A percentile compares a stretch with the other conserved stretches of the same genome.
These are phyloP conservation scores for Naematelia encephala DNA, from an alignment of 768 basidiomycete species.

Conservation along the genomic window DNA sequence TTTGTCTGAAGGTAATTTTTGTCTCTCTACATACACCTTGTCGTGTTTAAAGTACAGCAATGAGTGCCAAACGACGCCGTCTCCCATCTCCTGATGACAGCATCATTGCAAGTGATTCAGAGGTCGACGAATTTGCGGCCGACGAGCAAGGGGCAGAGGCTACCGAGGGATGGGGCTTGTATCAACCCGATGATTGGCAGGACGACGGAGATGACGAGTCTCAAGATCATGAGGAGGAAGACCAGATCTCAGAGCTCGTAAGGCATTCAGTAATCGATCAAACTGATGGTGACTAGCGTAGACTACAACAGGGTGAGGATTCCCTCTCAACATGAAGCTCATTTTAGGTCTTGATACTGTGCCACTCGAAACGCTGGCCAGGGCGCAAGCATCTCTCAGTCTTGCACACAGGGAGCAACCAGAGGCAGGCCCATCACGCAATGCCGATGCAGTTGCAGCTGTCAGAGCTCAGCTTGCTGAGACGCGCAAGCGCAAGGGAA, in stretches of 20 bases:
- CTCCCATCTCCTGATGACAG: constrained; percentile 20
- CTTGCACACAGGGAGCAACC: constrained; percentile 11
- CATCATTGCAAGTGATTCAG: constrained; percentile 40
- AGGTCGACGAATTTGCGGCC: constrained; percentile 48
- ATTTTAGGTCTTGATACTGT: constrained; percentile 41
- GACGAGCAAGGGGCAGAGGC: constrained; percentile 25
- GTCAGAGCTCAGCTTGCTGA: constrained; percentile 49
- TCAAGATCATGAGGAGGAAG: constrained; percentile 16
- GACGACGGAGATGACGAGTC: constrained; percentile 27
- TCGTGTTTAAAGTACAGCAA: background rate
- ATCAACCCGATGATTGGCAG: constrained; percentile 39
- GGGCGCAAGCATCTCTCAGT: constrained; percentile 60
- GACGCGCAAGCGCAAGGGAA: constrained; percentile 22
- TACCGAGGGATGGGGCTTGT: constrained; percentile 34
- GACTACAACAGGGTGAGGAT: constrained; percentile 34
- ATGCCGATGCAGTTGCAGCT: constrained; percentile 18
- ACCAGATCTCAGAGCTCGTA: constrained; percentile 20
- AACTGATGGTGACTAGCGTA: constrained; percentile 9
- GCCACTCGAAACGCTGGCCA: constrained; percentile 64
- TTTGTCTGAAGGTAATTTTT: too few species aligned
- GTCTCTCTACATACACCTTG: too few species aligned
- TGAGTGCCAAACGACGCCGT: background rate
- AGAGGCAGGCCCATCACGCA: constrained; percentile 1
- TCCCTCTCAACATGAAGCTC: constrained; percentile 8
- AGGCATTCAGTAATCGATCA: constrained; percentile 1